Percentiles rank a stretch among this genome's conserved stretches.
These are phyloP conservation scores for Thozetella sp. DNA, from an alignment of 495 filamentous ascomycete genomes.

Conservation along the genomic window DNA sequence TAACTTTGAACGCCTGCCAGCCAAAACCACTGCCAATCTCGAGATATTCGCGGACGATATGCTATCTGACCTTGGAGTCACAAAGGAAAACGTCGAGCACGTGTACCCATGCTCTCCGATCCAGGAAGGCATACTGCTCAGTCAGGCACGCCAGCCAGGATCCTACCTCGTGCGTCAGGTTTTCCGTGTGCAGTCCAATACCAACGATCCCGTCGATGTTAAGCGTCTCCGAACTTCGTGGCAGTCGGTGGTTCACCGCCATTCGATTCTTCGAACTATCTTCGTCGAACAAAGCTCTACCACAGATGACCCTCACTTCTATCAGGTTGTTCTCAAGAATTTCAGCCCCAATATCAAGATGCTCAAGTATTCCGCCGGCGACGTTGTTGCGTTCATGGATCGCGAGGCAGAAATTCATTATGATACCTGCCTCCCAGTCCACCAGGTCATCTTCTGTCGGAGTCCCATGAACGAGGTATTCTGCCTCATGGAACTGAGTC, in stretches of 20 bases:
- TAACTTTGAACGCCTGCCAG: conserved; percentile 48
- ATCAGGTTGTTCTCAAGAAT: conserved; percentile 10
- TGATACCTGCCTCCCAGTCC: conserved; percentile 32
- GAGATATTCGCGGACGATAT: not conserved
- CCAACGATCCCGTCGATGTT: not conserved
- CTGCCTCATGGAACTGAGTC: conserved; percentile 53
- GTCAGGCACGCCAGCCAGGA: conserved; percentile 38
- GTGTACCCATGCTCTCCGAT: conserved; percentile 39
- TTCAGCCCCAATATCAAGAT: conserved; percentile 31
- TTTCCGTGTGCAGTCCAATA: not conserved
- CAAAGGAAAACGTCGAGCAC: conserved; percentile 21
- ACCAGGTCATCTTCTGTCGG: conserved; percentile 38
- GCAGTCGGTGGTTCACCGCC: conserved; percentile 50
- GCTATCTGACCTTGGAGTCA: not conserved
- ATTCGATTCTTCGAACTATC: conserved; percentile 32
- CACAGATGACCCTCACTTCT: conserved; percentile 1
- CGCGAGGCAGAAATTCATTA: conserved; percentile 33
- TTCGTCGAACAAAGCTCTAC: conserved; percentile 25
- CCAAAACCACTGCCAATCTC: conserved; percentile 40
- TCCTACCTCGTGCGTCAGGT: not conserved
- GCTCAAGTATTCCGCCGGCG: conserved; percentile 41
- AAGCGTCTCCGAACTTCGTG: conserved; percentile 33
- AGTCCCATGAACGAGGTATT: conserved; percentile 20
- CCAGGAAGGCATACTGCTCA: conserved; percentile 34
- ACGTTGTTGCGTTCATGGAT: conserved; percentile 25